Conservation (phyloP, 768 basidiomycete genomes). For the Hirschioporus abietinus region DNA sequence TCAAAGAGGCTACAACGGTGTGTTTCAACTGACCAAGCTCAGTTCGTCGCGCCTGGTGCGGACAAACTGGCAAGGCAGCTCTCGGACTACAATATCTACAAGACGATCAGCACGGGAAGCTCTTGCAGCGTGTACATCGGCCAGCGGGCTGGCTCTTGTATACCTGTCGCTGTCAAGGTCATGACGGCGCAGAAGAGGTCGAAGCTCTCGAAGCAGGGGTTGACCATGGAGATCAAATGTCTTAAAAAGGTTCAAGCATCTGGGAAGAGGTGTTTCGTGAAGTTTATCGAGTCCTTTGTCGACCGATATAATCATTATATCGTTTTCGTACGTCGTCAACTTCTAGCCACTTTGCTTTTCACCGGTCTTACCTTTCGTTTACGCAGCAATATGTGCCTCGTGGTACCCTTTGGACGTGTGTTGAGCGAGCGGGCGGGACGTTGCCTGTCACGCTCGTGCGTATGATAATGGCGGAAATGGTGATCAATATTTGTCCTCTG, state of each 20-base stretch:
- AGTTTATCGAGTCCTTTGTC: constrained; percentile 6
- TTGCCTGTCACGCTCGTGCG: constrained; percentile 12
- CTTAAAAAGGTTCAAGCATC: not conserved
- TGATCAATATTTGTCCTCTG: constrained; percentile 1
- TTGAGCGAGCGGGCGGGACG: constrained; percentile 6
- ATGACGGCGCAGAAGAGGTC: not conserved
- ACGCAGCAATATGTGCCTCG: constrained; percentile 13
- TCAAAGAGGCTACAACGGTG: not conserved
- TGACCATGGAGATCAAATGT: not conserved
- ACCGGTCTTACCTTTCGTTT: not conserved
- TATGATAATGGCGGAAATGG: constrained; percentile 16
- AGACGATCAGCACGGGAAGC: not conserved
- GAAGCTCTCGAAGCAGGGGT: not conserved
- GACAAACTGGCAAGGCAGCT: not conserved
- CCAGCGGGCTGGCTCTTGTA: not conserved
- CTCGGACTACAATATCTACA: not conserved
- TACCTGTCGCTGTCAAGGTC: not conserved
- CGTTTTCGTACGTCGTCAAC: constrained; percentile 11
- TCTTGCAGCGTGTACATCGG: not conserved
- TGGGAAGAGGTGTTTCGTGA: not conserved
- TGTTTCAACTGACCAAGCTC: not conserved
- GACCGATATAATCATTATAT: constrained; percentile 14
- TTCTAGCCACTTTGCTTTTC: not conserved
- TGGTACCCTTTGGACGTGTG: constrained; percentile 9
- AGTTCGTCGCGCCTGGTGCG: not conserved